Evolutionary conservation across 345 rosid genomes (phyloP).

Genomic region (Boechera divaricarpa): DNA sequence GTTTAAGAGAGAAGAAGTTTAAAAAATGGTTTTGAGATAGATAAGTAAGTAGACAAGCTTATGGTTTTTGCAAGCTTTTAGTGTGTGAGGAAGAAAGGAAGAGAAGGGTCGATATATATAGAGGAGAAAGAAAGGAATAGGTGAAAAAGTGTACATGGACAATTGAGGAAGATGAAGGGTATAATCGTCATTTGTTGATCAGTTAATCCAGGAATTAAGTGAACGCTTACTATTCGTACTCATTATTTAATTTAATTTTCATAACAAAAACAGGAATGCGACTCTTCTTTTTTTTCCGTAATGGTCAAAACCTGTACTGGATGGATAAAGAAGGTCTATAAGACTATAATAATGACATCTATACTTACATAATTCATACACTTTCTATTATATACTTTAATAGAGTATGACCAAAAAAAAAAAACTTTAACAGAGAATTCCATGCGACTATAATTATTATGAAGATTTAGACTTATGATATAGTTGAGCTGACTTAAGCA

Average conservation of each 20-base stretch:
- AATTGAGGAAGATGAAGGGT: conserved; percentile 26
- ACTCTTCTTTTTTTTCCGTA: conserved; percentile 3
- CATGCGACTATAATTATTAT: background rate
- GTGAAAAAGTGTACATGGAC: conserved; percentile 1
- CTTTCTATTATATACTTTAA: background rate
- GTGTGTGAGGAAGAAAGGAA: conserved; percentile 60
- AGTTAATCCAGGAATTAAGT: conserved; percentile 26
- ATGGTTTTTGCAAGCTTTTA: conserved; percentile 35
- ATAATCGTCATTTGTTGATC: background rate
- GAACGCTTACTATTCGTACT: conserved; percentile 25
- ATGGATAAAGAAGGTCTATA: conserved; percentile 20
- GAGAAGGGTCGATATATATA: conserved; percentile 54
- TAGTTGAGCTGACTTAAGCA: conserved; percentile 16
- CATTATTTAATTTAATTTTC: background rate
- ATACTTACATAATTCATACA: conserved; percentile 18
- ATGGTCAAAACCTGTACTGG: conserved; percentile 41
- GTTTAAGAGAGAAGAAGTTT: conserved; percentile 17
- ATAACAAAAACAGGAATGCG: background rate
- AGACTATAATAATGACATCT: conserved; percentile 8
- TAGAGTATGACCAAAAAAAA: too few relatives aligned
- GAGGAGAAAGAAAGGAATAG: conserved; percentile 21
- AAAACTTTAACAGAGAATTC: background rate
- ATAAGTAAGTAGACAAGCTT: conserved; percentile 8
- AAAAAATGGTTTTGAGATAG: background rate
- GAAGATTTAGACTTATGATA: conserved; percentile 2